Percentiles rank a stretch among this genome's conserved stretches.
Evolutionary conservation across 2,329 filamentous ascomycete species (phyloP).

Genomic region (Allantophomopsis lycopodina): DNA sequence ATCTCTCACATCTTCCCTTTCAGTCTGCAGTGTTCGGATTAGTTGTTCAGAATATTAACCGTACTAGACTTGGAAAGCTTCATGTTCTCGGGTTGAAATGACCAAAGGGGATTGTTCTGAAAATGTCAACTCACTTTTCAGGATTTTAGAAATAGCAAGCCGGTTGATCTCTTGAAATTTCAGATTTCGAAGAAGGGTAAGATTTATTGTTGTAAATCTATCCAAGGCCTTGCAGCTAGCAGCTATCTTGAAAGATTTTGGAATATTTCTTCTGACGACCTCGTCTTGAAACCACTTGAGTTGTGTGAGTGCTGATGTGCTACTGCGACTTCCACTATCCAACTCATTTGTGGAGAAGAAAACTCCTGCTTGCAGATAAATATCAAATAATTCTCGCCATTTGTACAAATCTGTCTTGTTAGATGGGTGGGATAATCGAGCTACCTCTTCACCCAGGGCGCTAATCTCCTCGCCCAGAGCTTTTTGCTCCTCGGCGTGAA

Average conservation of each 20-base stretch:
- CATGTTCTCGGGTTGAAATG: not conserved
- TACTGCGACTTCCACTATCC: constrained; percentile 54
- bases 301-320: constrained; percentile 49
- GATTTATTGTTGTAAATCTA: constrained; percentile 61
- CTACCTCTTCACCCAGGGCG: constrained; percentile 49
- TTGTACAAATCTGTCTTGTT: constrained; percentile 54
- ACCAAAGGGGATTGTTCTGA: not conserved
- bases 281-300: constrained; percentile 61
- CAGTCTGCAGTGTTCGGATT: too few species aligned
- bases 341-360: constrained; percentile 71
- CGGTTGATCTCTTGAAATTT: constrained; percentile 78
- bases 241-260: constrained; percentile 48
- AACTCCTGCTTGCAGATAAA: constrained; percentile 66
- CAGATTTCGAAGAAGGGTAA: constrained; percentile 62
- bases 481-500: constrained; percentile 49
- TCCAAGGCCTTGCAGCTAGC: constrained; percentile 51
- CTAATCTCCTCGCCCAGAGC: constrained; percentile 49
- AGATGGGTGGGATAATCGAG: constrained; percentile 48
- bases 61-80: too few species aligned
- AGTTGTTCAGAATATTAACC: too few species aligned
- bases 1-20: too few species aligned
- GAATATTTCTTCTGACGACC: constrained; percentile 43
- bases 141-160: constrained; percentile 64
- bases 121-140: constrained; percentile 51
- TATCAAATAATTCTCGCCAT: constrained; percentile 71